These are phyloP conservation scores for Dacryopinax spathularia DNA, from an alignment of 768 basidiomycete genomes.

Conservation along the genomic window DNA sequence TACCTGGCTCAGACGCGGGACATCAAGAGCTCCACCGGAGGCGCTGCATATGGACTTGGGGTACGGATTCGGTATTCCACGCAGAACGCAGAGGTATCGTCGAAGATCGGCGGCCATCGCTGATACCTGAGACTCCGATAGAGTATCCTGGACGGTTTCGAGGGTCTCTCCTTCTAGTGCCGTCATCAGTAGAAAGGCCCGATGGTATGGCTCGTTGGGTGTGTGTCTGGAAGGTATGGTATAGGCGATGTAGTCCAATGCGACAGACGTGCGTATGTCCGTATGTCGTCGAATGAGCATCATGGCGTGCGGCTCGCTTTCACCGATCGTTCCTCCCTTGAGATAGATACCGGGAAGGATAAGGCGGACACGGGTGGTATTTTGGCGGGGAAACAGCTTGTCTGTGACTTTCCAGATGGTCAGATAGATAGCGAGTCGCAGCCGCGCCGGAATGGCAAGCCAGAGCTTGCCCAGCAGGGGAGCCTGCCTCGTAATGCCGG, in stretches of 20 bases:
- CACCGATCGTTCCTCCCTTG: neutral
- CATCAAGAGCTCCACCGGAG: neutral
- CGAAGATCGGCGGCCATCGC: no score
- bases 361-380: no score
- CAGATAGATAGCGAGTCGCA: no score
- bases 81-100: no score
- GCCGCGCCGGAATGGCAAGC: no score
- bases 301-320: neutral
- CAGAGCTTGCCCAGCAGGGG: no score
- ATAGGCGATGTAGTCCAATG: neutral
- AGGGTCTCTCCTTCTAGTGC: no score
- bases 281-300: neutral
- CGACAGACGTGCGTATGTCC: neutral
- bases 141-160: no score
- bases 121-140: no score
- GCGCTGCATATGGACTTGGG: neutral
- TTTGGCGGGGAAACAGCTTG: no score
- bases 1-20: neutral
- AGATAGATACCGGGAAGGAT: neutral
- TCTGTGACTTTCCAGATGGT: no score
- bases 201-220: neutral
- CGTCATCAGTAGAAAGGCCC: neutral
- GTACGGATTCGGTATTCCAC: neutral
- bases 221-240: neutral
- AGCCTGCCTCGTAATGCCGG: no score